Conservation (phyloP, 2,329 filamentous ascomycete genomes). For the Magnaporthiopsis poae region DNA sequence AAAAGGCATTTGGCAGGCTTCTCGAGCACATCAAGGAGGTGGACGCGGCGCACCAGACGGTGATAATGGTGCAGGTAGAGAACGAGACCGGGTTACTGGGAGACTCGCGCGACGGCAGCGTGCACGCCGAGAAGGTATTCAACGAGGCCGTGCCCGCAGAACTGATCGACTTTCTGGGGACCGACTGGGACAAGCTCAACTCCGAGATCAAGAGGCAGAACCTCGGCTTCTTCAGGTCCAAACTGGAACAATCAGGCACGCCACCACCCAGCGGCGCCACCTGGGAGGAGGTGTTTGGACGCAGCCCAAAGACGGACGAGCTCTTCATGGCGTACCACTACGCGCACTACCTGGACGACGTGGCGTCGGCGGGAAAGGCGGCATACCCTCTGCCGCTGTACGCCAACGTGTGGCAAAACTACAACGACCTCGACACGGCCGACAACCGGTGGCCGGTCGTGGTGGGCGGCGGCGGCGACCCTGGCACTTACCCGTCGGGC, state of each 20-base stretch:
- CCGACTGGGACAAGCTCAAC: slow-evolving; percentile 12
- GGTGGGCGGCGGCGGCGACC: slow-evolving; percentile 40
- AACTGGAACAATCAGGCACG: not conserved
- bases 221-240: slow-evolving; percentile 7
- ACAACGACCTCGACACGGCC: slow-evolving; percentile 33
- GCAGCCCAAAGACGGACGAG: slow-evolving; percentile 21
- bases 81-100: slow-evolving; percentile 44
- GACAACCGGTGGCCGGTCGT: slow-evolving; percentile 32
- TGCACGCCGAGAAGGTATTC: slow-evolving; percentile 32
- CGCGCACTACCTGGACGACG: slow-evolving; percentile 23
- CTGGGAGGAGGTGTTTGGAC: slow-evolving; percentile 23
- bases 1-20: slow-evolving; percentile 19
- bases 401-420: slow-evolving; percentile 25
- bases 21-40: slow-evolving; percentile 29
- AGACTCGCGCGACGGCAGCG: slow-evolving; percentile 38
- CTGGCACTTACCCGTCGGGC: slow-evolving; percentile 34
- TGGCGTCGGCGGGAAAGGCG: slow-evolving; percentile 25
- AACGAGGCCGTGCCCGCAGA: slow-evolving; percentile 18
- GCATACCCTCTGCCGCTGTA: slow-evolving; percentile 25
- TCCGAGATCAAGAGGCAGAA: slow-evolving; percentile 12
- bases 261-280: slow-evolving; percentile 2
- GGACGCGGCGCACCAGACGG: slow-evolving; percentile 35
- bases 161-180: slow-evolving; percentile 11
- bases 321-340: slow-evolving; percentile 28
- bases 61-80: slow-evolving; percentile 49